These are phyloP conservation scores for Auricularia sp. DNA, from an alignment of 768 basidiomycete species.

Conservation along the genomic window DNA sequence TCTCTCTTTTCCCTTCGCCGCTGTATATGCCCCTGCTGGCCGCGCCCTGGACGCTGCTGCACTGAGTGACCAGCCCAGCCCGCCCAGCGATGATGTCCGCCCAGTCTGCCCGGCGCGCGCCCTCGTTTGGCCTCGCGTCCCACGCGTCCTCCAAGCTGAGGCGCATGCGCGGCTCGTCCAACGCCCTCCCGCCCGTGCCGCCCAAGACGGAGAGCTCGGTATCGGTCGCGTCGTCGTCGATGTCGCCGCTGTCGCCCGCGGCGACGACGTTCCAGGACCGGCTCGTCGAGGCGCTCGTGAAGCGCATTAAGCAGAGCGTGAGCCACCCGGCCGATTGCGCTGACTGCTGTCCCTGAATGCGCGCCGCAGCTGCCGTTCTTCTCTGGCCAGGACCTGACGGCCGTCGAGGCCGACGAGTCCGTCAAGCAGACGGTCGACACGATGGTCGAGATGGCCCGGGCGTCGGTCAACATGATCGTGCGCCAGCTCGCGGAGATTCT, in stretches of 20 bases:
- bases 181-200: neutral
- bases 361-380: slow-evolving; percentile 63
- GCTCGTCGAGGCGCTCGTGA: neutral
- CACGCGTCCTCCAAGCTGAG: neutral
- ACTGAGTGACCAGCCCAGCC: neutral
- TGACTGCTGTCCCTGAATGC: neutral
- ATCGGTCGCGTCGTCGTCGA: neutral
- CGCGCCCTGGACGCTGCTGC: neutral
- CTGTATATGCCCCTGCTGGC: neutral
- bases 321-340: neutral
- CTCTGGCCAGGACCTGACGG: slow-evolving; percentile 64
- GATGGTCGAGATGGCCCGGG: slow-evolving; percentile 63
- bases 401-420: slow-evolving; percentile 65
- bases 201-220: neutral
- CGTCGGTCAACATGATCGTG: slow-evolving; percentile 71
- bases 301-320: neutral
- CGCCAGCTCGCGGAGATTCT: slow-evolving; percentile 67
- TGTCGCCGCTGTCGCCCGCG: neutral
- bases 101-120: neutral
- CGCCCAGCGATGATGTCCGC: neutral
- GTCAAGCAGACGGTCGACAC: slow-evolving; percentile 70
- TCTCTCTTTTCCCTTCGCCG: neutral
- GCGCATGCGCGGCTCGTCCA: neutral
- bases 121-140: neutral
- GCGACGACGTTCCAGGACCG: neutral